phyloP scores from a whole-genome alignment of 2,329 filamentous ascomycete species.

The Colletotrichum musae region DNA sequence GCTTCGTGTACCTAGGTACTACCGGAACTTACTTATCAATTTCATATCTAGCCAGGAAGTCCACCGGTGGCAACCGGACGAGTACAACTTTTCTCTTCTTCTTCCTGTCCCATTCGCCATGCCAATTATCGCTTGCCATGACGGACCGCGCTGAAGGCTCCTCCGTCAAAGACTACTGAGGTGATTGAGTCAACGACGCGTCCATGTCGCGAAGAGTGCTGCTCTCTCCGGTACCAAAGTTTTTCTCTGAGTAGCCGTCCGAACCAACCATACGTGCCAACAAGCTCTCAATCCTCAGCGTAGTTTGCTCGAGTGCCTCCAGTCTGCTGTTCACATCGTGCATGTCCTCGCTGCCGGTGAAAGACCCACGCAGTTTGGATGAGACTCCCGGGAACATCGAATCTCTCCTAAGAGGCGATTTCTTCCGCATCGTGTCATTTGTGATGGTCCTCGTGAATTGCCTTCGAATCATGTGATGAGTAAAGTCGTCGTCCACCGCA shows the following conservation, averaged over 20 bases:
- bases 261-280: constrained; percentile 53
- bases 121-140: too few species aligned
- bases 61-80: too few species aligned
- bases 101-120: too few species aligned
- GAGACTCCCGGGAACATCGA: constrained; percentile 69
- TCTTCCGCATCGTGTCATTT: constrained; percentile 49
- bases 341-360: constrained; percentile 62
- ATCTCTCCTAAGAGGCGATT: constrained; percentile 63
- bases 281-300: constrained; percentile 64
- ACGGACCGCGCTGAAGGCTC: not conserved
- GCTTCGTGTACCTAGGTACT: too few species aligned
- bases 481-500: constrained; percentile 71
- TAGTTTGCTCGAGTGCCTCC: constrained; percentile 64
- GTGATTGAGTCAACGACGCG: constrained; percentile 48
- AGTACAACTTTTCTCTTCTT: too few species aligned
- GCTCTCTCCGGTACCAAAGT: constrained; percentile 45
- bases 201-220: constrained; percentile 48
- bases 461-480: constrained; percentile 69
- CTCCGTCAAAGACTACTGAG: constrained; percentile 44
- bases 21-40: too few species aligned
- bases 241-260: constrained; percentile 47
- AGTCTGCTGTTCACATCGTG: constrained; percentile 61
- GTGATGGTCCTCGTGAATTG: constrained; percentile 66
- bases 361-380: constrained; percentile 64
- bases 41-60: too few species aligned